phyloP scores from a whole-genome alignment of 106 monocot species.

The Phalaenopsis equestris region DNA sequence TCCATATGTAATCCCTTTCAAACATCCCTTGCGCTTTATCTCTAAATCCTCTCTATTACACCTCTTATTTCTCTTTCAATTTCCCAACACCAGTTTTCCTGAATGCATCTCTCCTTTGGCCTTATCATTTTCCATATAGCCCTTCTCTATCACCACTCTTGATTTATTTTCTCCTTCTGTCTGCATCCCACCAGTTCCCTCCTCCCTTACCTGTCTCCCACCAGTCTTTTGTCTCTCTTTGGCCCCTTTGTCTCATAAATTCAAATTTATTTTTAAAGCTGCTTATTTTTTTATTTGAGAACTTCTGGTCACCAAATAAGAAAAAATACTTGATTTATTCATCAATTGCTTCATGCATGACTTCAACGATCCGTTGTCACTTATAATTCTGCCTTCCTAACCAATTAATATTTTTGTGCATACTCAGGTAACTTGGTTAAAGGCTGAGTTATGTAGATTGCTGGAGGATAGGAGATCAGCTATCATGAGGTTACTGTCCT shows the following conservation, averaged over 20 bases:
- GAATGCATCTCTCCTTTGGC: not conserved
- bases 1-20: not conserved
- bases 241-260: too few relatives aligned
- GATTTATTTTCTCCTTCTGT: too few relatives aligned
- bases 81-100: not conserved
- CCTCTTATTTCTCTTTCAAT: not conserved
- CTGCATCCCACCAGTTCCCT: too few relatives aligned
- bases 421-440: slow-evolving; percentile 67
- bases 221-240: too few relatives aligned
- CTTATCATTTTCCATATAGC: not conserved
- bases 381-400: not conserved
- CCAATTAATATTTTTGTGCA: not conserved
- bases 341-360: not conserved
- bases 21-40: not conserved
- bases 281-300: too few relatives aligned
- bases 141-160: too few relatives aligned
- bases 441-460: slow-evolving; percentile 71
- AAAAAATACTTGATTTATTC: too few relatives aligned
- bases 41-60: not conserved
- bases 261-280: too few relatives aligned
- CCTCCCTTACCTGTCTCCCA: too few relatives aligned
- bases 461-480: slow-evolving; percentile 83
- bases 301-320: too few relatives aligned
- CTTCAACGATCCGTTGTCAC: not conserved
- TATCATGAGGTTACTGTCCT: slow-evolving; percentile 45